These are phyloP conservation scores for Pestalotiopsis sp. DNA, from an alignment of 2,329 filamentous ascomycete genomes.

Conservation along the genomic window DNA sequence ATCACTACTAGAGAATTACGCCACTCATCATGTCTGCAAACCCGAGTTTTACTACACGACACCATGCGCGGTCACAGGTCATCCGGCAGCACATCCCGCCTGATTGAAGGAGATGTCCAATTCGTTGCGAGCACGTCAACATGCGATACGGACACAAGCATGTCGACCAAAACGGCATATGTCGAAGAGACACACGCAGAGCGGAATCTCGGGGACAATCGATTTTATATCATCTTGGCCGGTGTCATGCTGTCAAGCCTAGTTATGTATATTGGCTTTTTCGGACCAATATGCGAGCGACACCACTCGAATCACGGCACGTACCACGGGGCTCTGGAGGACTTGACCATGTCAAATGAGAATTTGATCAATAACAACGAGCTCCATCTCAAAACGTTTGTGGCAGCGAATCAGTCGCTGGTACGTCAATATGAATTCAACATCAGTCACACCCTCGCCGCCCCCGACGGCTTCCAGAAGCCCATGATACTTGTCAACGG, in stretches of 20 bases:
- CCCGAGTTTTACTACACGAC: neutral
- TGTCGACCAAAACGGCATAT: conserved; percentile 15
- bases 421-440: conserved; percentile 35
- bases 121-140: neutral
- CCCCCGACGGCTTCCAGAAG: conserved; percentile 37
- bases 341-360: conserved; percentile 23
- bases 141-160: neutral
- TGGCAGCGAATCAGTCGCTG: conserved; percentile 10
- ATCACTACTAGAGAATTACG: neutral
- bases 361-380: conserved; percentile 28
- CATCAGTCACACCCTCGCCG: conserved; percentile 30
- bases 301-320: conserved; percentile 17
- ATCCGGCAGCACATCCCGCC: conserved; percentile 22
- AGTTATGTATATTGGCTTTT: neutral
- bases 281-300: neutral
- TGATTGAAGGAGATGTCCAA: conserved; percentile 19
- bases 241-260: neutral
- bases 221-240: neutral
- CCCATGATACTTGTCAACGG: conserved; percentile 41
- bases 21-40: neutral
- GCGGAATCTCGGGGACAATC: neutral
- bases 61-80: conserved; percentile 22
- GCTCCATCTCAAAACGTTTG: conserved; percentile 31
- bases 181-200: neutral
- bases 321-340: conserved; percentile 22